Evolutionary conservation across 2,329 filamentous ascomycete species (phyloP).

Genomic region (Monilinia laxa): DNA sequence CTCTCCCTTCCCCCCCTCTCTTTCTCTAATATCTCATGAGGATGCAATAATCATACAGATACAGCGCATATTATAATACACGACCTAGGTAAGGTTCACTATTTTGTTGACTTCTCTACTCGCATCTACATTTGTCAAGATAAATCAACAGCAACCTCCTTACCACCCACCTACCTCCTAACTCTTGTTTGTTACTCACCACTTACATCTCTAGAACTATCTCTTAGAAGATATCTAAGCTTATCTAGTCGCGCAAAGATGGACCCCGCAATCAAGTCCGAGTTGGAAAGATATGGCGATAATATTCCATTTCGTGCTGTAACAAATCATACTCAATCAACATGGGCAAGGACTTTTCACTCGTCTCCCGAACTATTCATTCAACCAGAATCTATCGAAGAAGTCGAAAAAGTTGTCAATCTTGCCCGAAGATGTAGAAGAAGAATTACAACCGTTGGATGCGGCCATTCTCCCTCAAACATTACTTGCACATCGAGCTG

Average conservation of each 20-base stretch:
- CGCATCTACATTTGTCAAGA: no score
- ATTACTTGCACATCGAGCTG: conserved; percentile 91
- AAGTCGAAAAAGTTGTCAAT: conserved; percentile 80
- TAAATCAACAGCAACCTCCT: no score
- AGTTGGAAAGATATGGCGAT: conserved; percentile 59
- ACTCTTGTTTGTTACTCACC: no score
- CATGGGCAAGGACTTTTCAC: conserved; percentile 92
- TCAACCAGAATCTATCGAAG: conserved; percentile 72
- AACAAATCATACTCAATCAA: conserved; percentile 74
- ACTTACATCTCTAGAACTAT: neutral
- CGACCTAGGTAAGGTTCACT: no score
- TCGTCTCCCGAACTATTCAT: conserved; percentile 89
- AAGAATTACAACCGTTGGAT: conserved; percentile 82
- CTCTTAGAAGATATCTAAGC: neutral
- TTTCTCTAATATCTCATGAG: no score
- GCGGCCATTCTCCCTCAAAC: conserved; percentile 87
- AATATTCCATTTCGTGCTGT: conserved; percentile 74
- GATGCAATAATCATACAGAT: no score
- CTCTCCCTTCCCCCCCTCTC: no score
- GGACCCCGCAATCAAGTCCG: conserved; percentile 50
- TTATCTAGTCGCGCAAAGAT: conserved; percentile 26
- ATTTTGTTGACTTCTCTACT: no score
- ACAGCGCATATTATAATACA: no score
- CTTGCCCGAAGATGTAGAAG: conserved; percentile 79
- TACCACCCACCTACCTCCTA: no score